A percentile compares a stretch with the other conserved stretches of the same genome.
phyloP scores from a whole-genome alignment of 306 rosid genomes.

The Luffa acutangula region DNA sequence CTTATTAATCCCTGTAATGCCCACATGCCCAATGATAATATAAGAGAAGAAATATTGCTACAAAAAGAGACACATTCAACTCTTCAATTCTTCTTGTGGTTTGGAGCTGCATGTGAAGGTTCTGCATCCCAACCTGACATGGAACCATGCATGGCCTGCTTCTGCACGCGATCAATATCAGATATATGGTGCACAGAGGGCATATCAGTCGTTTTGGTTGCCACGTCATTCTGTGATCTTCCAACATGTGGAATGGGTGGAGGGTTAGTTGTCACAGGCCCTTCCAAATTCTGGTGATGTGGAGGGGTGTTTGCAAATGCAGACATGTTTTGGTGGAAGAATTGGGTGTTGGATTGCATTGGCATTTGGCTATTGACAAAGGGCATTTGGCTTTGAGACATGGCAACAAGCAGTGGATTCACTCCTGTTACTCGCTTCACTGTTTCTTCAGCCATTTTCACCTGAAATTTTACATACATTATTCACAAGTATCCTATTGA shows the following conservation, averaged over 20 bases:
- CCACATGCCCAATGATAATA: background rate
- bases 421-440: conserved; percentile 43
- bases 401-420: conserved; percentile 33
- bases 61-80: background rate
- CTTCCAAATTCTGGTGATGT: conserved; percentile 27
- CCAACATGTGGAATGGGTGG: conserved; percentile 13
- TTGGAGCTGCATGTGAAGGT: background rate
- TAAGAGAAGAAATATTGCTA: background rate
- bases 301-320: conserved; percentile 10
- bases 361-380: conserved; percentile 15
- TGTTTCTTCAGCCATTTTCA: conserved; percentile 51
- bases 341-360: conserved; percentile 26
- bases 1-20: background rate
- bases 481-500: background rate
- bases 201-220: conserved; percentile 21
- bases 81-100: conserved; percentile 1
- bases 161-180: conserved; percentile 13
- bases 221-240: conserved; percentile 17
- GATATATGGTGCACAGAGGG: conserved; percentile 16
- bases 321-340: conserved; percentile 30
- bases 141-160: conserved; percentile 15
- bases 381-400: conserved; percentile 26
- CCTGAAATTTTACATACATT: conserved; percentile 17
- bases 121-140: conserved; percentile 1
- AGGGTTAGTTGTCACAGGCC: background rate